These are phyloP conservation scores for Thelephora terrestris DNA, from an alignment of 1,284 basidiomycete species.

Conservation along the genomic window DNA sequence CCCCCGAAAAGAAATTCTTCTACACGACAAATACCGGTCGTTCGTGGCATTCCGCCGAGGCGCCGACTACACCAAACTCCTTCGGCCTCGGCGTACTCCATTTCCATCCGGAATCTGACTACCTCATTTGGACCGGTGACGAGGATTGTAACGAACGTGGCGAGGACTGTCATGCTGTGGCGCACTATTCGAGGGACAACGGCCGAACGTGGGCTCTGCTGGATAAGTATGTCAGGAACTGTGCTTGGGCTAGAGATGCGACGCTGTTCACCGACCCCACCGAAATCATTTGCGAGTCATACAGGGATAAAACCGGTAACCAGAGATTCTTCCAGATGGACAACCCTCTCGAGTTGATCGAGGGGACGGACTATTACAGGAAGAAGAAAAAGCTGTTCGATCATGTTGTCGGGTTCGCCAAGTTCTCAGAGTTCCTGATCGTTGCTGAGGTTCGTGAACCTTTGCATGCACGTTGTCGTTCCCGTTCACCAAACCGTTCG, in stretches of 20 bases:
- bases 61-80: constrained; percentile 69
- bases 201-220: constrained; percentile 71
- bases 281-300: constrained; percentile 91
- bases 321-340: constrained; percentile 51
- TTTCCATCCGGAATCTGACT: constrained; percentile 85
- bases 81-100: constrained; percentile 72
- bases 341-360: constrained; percentile 74
- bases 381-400: constrained; percentile 75
- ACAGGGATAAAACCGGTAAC: constrained; percentile 71
- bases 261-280: constrained; percentile 73
- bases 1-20: constrained; percentile 52
- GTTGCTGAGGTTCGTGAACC: constrained; percentile 71
- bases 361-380: constrained; percentile 68
- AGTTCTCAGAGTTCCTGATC: constrained; percentile 92
- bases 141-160: constrained; percentile 44
- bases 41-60: constrained; percentile 54
- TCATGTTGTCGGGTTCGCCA: constrained; percentile 87
- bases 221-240: constrained; percentile 84
- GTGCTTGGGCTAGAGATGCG: constrained; percentile 84
- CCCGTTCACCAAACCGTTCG: constrained; percentile 5
- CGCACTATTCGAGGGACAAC: constrained; percentile 68
- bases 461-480: not conserved
- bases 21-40: constrained; percentile 80
- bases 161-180: constrained; percentile 57
- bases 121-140: constrained; percentile 85